Evolutionary conservation across 2,329 filamentous ascomycete genomes (phyloP).

Genomic region (Coniochaeta ligniaria): DNA sequence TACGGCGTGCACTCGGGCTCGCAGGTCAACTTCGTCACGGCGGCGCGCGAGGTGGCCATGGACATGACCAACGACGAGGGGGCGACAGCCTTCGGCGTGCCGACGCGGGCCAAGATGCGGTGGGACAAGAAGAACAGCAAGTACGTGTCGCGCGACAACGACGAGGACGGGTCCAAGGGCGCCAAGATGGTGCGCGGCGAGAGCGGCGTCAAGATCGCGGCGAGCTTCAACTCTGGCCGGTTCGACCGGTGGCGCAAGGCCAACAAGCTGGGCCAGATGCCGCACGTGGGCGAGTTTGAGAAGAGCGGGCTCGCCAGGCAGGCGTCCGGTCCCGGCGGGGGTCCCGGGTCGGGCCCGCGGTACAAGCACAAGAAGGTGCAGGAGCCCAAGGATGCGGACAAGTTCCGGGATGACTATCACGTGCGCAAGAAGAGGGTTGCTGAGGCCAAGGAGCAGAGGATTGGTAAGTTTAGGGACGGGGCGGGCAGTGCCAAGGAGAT

Average conservation of each 20-base stretch:
- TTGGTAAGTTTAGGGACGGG: conserved; percentile 67
- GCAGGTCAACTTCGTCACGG: conserved; percentile 73
- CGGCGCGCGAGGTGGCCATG: conserved; percentile 83
- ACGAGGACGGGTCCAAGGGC: conserved; percentile 80
- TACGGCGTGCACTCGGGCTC: conserved; percentile 89
- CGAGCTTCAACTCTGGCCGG: conserved; percentile 84
- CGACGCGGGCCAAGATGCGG: conserved; percentile 69
- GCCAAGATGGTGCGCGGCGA: conserved; percentile 75
- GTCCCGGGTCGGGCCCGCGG: conserved; percentile 34
- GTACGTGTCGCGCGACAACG: conserved; percentile 86
- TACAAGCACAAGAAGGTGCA: conserved; percentile 84
- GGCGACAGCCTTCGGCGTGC: conserved; percentile 69
- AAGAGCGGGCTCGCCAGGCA: conserved; percentile 27
- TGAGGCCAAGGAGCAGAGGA: conserved; percentile 77
- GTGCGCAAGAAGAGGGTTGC: conserved; percentile 83
- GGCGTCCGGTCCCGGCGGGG: conserved; percentile 8
- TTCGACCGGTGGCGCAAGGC: conserved; percentile 90
- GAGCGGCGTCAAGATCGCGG: conserved; percentile 91
- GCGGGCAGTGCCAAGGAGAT: conserved; percentile 70
- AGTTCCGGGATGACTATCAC: conserved; percentile 83
- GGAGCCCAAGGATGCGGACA: conserved; percentile 91
- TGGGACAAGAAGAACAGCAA: conserved; percentile 98
- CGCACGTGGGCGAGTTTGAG: conserved; percentile 78
- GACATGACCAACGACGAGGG: conserved; percentile 87
- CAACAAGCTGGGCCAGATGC: conserved; percentile 72